Evolutionary conservation across 371 early-diverging fungal species (phyloP).

Genomic region (Globomyces sp.): DNA sequence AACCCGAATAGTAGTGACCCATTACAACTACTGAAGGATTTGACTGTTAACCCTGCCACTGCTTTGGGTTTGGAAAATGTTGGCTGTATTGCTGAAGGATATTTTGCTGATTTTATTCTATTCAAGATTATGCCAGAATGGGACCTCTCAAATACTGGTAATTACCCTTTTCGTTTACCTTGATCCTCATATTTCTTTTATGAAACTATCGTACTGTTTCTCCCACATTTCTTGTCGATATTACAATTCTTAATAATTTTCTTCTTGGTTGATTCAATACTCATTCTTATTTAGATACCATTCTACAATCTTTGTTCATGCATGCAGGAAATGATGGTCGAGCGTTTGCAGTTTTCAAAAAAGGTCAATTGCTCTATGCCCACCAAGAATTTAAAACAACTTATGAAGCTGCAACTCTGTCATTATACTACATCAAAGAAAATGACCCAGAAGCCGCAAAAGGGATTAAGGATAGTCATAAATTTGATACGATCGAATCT

Average conservation of each 20-base stretch:
- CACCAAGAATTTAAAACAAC: conserved; percentile 14
- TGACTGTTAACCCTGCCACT: conserved; percentile 21
- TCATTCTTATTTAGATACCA: conserved; percentile 13
- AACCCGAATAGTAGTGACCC: conserved; percentile 5
- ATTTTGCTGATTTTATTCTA: conserved; percentile 31
- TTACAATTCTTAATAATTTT: conserved; percentile 12
- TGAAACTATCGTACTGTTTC: too few species aligned
- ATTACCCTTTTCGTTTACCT: neutral
- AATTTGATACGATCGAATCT: conserved; percentile 14
- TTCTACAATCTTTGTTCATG: conserved; percentile 23
- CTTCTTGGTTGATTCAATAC: neutral
- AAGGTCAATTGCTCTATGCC: conserved; percentile 23
- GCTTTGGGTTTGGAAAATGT: conserved; percentile 15
- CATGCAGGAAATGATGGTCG: conserved; percentile 1
- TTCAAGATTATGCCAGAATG: conserved; percentile 28
- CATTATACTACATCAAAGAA: conserved; percentile 27
- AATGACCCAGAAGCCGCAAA: conserved; percentile 19
- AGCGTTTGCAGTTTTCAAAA: conserved; percentile 31
- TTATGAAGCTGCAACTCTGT: conserved; percentile 24
- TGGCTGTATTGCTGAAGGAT: conserved; percentile 22
- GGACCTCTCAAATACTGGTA: conserved; percentile 25
- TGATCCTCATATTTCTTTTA: neutral
- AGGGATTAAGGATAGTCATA: neutral
- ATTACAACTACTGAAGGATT: conserved; percentile 5
- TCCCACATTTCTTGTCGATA: too few species aligned